Percentiles rank a stretch among this genome's conserved stretches.
Conservation (phyloP, 345 rosid genomes). For the Physaria fendleri region DNA sequence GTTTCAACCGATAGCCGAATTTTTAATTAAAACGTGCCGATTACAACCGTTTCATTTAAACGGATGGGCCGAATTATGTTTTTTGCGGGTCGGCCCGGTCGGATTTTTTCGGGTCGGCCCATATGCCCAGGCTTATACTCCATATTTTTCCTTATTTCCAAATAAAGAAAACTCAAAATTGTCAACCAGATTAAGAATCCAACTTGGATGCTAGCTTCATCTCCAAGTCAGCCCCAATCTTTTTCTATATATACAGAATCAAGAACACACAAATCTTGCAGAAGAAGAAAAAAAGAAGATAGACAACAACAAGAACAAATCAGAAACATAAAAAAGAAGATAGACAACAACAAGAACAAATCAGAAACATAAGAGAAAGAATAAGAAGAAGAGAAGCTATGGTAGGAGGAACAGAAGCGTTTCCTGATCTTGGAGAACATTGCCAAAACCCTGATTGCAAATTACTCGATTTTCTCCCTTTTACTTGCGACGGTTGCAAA, state of each 20-base stretch:
- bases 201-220: conserved; percentile 36
- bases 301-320: not conserved
- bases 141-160: no score
- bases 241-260: conserved; percentile 2
- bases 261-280: no score
- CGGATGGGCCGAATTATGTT: no score
- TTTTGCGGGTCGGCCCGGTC: no score
- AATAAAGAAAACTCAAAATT: conserved; percentile 6
- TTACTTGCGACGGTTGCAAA: conserved; percentile 60
- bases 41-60: no score
- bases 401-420: conserved; percentile 75
- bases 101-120: no score
- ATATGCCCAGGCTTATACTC: no score
- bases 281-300: not conserved
- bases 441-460: conserved; percentile 68
- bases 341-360: not conserved
- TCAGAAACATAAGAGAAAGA: not conserved
- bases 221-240: conserved; percentile 34
- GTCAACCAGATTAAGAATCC: not conserved
- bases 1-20: no score
- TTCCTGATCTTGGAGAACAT: conserved; percentile 69
- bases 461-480: conserved; percentile 83
- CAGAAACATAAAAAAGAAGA: not conserved
- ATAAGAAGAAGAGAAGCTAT: conserved; percentile 12
- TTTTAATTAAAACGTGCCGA: no score